These are phyloP conservation scores for Fusarium gaditjirri DNA, from an alignment of 2,329 filamentous ascomycete species.

Conservation along the genomic window DNA sequence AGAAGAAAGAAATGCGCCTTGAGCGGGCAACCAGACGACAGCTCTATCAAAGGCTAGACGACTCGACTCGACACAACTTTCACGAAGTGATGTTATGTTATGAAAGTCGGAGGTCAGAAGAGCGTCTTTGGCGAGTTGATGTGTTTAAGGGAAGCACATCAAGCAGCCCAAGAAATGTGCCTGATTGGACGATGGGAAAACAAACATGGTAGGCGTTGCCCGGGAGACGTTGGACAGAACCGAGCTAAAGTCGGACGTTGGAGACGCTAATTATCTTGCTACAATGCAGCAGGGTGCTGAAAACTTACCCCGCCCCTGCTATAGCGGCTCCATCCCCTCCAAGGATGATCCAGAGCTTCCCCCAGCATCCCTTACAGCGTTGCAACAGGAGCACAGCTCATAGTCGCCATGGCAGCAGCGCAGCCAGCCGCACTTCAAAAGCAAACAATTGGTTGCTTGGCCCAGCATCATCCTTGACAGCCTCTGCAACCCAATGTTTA, in stretches of 20 bases:
- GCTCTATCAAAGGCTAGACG: constrained; percentile 40
- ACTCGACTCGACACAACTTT: constrained; percentile 33
- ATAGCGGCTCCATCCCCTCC: constrained; percentile 30
- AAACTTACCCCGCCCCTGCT: constrained; percentile 43
- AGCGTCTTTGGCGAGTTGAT: constrained; percentile 42
- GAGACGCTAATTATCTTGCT: constrained; percentile 43
- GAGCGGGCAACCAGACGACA: constrained; percentile 33
- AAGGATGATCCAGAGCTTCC: constrained; percentile 32
- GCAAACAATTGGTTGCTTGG: constrained; percentile 38
- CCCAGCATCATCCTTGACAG: constrained; percentile 44
- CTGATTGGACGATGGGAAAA: constrained; percentile 48
- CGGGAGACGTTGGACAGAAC: constrained; percentile 34
- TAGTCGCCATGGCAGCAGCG: constrained; percentile 49
- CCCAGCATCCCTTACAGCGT: constrained; percentile 32
- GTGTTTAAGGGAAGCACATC: constrained; percentile 48
- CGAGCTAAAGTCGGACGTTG: constrained; percentile 35
- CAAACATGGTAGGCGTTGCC: constrained; percentile 48
- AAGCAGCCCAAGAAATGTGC: constrained; percentile 24
- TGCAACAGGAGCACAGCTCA: constrained; percentile 30
- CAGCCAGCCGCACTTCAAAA: constrained; percentile 33
- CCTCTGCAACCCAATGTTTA: constrained; percentile 36
- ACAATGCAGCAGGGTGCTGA: constrained; percentile 41
- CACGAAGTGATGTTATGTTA: constrained; percentile 43
- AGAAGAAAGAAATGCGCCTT: constrained; percentile 42
- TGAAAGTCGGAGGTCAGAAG: constrained; percentile 38